Evolutionary conservation across 139 green algal species (phyloP).

Genomic region (Tetradesmus obliquus): DNA sequence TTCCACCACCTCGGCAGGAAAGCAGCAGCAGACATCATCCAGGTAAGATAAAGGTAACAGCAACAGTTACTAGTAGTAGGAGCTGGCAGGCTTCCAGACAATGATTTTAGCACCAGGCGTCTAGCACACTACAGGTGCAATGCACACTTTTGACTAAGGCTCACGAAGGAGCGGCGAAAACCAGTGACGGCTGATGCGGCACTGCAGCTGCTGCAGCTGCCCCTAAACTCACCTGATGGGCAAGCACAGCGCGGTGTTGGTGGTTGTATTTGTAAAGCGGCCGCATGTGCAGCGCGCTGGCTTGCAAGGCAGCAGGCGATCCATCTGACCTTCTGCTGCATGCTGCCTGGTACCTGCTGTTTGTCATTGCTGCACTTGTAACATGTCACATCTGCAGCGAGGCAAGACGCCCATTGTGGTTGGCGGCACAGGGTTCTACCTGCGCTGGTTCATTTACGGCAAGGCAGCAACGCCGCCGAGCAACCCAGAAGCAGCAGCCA

Average conservation of each 20-base stretch:
- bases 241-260: no score
- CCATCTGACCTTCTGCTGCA: no score
- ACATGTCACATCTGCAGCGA: slow-evolving; percentile 54
- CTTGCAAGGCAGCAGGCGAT: no score
- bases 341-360: no score
- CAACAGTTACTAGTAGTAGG: background rate
- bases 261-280: no score
- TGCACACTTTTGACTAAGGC: no score
- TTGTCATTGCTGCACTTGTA: background rate
- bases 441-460: slow-evolving; percentile 90
- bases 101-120: background rate
- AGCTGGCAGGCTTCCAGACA: background rate
- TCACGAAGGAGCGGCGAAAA: no score
- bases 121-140: no score
- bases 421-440: slow-evolving; percentile 96
- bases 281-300: no score
- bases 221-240: no score
- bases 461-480: slow-evolving; percentile 71
- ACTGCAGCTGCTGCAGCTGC: no score
- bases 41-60: slow-evolving; percentile 39
- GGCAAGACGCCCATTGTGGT: slow-evolving; percentile 90
- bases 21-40: slow-evolving; percentile 81
- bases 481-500: slow-evolving; percentile 58
- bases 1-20: slow-evolving; percentile 79
- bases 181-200: no score